Conservation (phyloP, 164 flowering plant species). For the Aristolochia californica region DNA sequence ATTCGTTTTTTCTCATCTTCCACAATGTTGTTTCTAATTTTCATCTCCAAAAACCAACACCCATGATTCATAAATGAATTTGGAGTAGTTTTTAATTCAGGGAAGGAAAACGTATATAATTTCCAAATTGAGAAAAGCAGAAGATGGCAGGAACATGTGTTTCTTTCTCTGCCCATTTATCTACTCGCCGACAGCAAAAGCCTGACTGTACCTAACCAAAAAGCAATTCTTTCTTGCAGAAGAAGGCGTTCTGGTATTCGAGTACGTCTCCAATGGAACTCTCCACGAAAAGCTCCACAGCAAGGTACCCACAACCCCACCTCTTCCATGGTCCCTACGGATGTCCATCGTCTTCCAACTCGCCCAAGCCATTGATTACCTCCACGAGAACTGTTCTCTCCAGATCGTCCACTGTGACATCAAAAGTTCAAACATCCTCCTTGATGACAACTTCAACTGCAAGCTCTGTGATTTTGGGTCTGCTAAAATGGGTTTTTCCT, state of each 20-base stretch:
- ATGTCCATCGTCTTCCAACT: conserved; percentile 54
- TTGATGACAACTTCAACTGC: conserved; percentile 43
- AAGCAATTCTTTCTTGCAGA: conserved; percentile 23
- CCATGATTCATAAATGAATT: too few relatives aligned
- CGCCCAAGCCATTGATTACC: conserved; percentile 47
- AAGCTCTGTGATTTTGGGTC: conserved; percentile 78
- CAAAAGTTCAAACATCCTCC: conserved; percentile 66
- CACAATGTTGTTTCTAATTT: neutral
- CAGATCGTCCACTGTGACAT: conserved; percentile 72
- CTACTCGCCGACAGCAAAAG: too few relatives aligned
- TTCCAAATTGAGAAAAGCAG: too few relatives aligned
- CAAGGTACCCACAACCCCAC: neutral
- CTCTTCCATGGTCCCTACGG: conserved; percentile 48
- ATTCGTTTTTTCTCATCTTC: neutral
- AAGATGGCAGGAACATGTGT: neutral
- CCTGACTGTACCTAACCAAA: neutral
- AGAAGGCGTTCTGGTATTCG: conserved; percentile 54
- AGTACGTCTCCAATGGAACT: conserved; percentile 45
- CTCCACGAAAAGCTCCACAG: conserved; percentile 53
- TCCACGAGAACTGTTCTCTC: conserved; percentile 43
- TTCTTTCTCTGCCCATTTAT: neutral
- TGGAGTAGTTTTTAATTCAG: too few relatives aligned
- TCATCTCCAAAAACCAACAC: neutral
- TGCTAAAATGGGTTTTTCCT: conserved; percentile 59
- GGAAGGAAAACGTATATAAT: too few relatives aligned